Evolutionary conservation across 164 flowering plant species (phyloP).

Genomic region (Chloranthus sessilifolius): DNA sequence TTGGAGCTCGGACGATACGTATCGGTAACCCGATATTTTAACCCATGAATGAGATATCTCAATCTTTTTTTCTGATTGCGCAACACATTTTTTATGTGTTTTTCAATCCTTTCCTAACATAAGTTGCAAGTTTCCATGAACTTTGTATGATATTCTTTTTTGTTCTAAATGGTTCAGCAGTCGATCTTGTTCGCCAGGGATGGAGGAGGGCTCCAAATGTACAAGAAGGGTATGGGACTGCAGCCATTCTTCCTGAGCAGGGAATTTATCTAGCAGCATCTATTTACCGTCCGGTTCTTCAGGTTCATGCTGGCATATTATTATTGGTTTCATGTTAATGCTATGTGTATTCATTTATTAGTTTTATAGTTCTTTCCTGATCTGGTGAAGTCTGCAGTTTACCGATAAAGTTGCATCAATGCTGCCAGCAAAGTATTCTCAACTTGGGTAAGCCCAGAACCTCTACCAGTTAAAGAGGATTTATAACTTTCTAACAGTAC

Average conservation of each 20-base stretch:
- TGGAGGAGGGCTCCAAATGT: slow-evolving; percentile 68
- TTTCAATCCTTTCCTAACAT: too few species aligned
- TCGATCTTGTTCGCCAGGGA: slow-evolving; percentile 85
- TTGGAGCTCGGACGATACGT: too few species aligned
- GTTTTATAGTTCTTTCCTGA: slow-evolving; percentile 11
- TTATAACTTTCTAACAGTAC: too few species aligned
- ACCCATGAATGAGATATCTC: too few species aligned
- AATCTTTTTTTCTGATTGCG: too few species aligned
- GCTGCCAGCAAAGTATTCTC: slow-evolving; percentile 85
- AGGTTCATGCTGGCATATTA: too few species aligned
- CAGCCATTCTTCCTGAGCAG: slow-evolving; percentile 92
- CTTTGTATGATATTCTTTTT: too few species aligned
- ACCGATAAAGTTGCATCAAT: slow-evolving; percentile 83
- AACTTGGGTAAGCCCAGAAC: slow-evolving; percentile 85
- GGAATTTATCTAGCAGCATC: slow-evolving; percentile 97
- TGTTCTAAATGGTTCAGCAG: too few species aligned
- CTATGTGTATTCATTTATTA: background rate
- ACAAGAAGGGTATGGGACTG: slow-evolving; percentile 98
- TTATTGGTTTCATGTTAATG: background rate
- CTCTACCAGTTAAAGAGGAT: too few species aligned
- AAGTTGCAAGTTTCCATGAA: too few species aligned
- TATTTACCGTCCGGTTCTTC: slow-evolving; percentile 83
- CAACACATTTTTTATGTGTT: too few species aligned
- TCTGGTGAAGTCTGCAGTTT: slow-evolving; percentile 53
- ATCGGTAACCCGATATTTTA: too few species aligned